phyloP scores from a whole-genome alignment of 768 basidiomycete genomes.

The Mycena galopus region DNA sequence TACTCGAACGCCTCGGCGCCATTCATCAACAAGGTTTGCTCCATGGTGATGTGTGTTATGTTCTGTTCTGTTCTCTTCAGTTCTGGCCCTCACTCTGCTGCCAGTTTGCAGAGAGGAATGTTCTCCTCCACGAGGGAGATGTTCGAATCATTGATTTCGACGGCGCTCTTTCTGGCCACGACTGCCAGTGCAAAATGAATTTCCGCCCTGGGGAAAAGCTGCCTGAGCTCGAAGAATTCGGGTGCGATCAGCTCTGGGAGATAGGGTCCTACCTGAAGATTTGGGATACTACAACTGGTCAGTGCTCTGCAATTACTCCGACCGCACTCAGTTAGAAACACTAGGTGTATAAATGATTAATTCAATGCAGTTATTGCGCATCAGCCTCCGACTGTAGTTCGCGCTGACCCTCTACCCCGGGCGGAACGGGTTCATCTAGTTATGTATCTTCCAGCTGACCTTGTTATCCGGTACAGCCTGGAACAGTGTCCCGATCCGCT shows the following conservation, averaged over 20 bases:
- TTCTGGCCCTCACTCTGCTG: background rate
- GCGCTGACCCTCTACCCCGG: too few species aligned
- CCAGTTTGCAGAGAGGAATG: conserved; percentile 55
- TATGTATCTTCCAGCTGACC: too few species aligned
- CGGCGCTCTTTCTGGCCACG: conserved; percentile 43
- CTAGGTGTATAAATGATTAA: conserved; percentile 16
- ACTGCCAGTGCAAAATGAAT: conserved; percentile 47
- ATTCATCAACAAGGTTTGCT: conserved; percentile 52
- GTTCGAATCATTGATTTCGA: conserved; percentile 57
- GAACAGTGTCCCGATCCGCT: background rate
- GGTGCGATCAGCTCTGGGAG: conserved; percentile 50
- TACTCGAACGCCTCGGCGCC: conserved; percentile 48
- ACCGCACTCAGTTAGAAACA: background rate
- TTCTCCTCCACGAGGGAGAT: conserved; percentile 52
- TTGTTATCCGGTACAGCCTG: too few species aligned
- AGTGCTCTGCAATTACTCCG: conserved; percentile 8
- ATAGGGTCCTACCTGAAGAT: conserved; percentile 45
- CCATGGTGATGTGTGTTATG: conserved; percentile 47
- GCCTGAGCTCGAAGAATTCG: conserved; percentile 46
- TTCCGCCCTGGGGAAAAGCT: conserved; percentile 42
- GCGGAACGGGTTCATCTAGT: too few species aligned
- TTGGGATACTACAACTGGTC: conserved; percentile 35
- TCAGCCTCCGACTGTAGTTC: background rate
- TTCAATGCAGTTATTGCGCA: background rate
- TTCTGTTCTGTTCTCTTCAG: background rate